phyloP scores from a whole-genome alignment of 2,329 filamentous ascomycete species.

The Chaetomiaceae sp. region DNA sequence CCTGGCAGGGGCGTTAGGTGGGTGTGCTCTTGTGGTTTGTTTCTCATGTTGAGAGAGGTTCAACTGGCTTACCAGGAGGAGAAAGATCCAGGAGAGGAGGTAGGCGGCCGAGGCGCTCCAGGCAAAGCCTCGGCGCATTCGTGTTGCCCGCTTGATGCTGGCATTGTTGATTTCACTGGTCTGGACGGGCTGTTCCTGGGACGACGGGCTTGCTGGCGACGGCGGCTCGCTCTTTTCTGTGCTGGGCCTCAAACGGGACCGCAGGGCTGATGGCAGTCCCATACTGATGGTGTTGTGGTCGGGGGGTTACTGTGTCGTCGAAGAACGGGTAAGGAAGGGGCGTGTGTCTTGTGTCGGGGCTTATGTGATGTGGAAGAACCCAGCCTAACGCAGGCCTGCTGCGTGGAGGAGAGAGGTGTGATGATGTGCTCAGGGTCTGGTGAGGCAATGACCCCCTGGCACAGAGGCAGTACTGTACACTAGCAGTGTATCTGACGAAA shows the following conservation, averaged over 20 bases:
- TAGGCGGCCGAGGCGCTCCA: constrained; percentile 64
- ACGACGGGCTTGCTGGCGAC: constrained; percentile 5
- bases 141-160: constrained; percentile 38
- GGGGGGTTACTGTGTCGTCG: background rate
- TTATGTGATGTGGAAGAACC: too few species aligned
- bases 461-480: too few species aligned
- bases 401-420: background rate
- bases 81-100: constrained; percentile 68
- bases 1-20: constrained; percentile 33
- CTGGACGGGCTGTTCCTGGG: constrained; percentile 4
- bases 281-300: constrained; percentile 7
- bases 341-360: too few species aligned
- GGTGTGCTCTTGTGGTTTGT: too few species aligned
- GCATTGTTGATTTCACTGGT: constrained; percentile 1
- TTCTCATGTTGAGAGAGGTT: background rate
- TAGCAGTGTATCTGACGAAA: too few species aligned
- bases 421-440: background rate
- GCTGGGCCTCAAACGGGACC: constrained; percentile 16
- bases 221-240: constrained; percentile 7
- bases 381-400: constrained; percentile 13
- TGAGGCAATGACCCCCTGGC: background rate
- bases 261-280: constrained; percentile 22
- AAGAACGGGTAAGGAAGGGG: background rate
- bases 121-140: constrained; percentile 56
- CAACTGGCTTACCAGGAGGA: constrained; percentile 59